Percentiles rank a stretch among this genome's conserved stretches.
Conservation (phyloP, 2,329 filamentous ascomycete species). For the Fusarium albosuccineum region DNA sequence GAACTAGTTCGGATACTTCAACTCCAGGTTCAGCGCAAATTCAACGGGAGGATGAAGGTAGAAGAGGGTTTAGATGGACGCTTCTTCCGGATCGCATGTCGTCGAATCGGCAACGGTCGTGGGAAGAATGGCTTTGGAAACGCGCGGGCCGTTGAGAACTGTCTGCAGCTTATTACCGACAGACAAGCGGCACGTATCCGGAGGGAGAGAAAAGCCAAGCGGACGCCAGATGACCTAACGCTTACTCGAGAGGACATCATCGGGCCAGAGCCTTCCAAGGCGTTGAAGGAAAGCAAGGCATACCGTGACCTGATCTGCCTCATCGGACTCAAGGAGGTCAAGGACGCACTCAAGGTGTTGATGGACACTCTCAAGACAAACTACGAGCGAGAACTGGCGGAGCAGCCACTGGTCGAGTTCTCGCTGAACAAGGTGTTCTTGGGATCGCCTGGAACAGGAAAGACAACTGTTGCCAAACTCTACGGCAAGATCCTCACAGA, state of each 20-base stretch:
- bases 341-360: constrained; percentile 69
- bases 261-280: constrained; percentile 72
- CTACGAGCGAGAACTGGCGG: constrained; percentile 73
- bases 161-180: constrained; percentile 63
- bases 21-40: constrained; percentile 67
- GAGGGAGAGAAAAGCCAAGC: constrained; percentile 57
- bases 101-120: constrained; percentile 72
- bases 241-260: constrained; percentile 78
- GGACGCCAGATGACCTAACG: constrained; percentile 66
- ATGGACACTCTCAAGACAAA: constrained; percentile 74
- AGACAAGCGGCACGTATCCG: constrained; percentile 71
- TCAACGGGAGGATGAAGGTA: constrained; percentile 66
- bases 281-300: constrained; percentile 63
- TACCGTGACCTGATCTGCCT: constrained; percentile 71
- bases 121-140: constrained; percentile 80
- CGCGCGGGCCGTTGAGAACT: constrained; percentile 76
- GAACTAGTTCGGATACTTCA: constrained; percentile 74
- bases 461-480: constrained; percentile 80
- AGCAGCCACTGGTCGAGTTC: constrained; percentile 70
- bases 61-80: constrained; percentile 71
- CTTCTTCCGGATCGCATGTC: constrained; percentile 72
- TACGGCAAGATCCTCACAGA: constrained; percentile 78
- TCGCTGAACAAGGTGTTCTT: constrained; percentile 78
- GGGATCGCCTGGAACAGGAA: constrained; percentile 80
- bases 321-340: constrained; percentile 72